phyloP scores from a whole-genome alignment of 2,329 filamentous ascomycete species.

The Coniochaeta prunicola region DNA sequence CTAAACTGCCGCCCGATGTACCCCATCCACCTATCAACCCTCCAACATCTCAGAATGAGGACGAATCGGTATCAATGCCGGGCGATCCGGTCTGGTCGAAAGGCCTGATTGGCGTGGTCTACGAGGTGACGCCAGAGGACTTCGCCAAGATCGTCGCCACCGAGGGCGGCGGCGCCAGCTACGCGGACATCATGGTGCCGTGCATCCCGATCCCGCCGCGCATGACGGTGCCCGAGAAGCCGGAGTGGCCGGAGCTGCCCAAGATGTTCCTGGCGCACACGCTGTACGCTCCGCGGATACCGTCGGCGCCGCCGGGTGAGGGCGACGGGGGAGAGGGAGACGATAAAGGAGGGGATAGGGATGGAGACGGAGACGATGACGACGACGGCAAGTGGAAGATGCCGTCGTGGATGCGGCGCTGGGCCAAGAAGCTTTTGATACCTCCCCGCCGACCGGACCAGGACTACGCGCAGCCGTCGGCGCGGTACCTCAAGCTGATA shows the following conservation, averaged over 20 bases:
- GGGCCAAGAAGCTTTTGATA: conserved; percentile 38
- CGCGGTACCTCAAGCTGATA: conserved; percentile 76
- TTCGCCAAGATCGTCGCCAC: conserved; percentile 83
- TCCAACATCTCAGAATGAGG: not conserved
- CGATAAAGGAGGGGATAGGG: conserved; percentile 1
- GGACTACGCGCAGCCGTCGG: conserved; percentile 73
- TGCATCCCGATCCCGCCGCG: conserved; percentile 62
- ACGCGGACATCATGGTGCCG: conserved; percentile 73
- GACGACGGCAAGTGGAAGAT: conserved; percentile 5
- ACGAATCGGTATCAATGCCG: not conserved
- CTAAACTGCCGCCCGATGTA: conserved; percentile 21
- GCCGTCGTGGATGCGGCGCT: conserved; percentile 23
- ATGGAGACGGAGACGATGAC: conserved; percentile 9
- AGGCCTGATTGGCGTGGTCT: conserved; percentile 85
- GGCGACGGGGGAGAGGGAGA: conserved; percentile 10
- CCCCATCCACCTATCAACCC: conserved; percentile 14
- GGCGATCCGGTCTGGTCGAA: conserved; percentile 62
- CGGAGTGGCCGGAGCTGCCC: conserved; percentile 43
- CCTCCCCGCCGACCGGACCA: conserved; percentile 51
- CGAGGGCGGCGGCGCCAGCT: conserved; percentile 80
- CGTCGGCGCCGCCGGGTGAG: conserved; percentile 25
- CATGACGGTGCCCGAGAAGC: conserved; percentile 55
- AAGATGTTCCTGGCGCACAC: conserved; percentile 76
- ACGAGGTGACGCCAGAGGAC: conserved; percentile 80
- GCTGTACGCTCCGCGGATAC: conserved; percentile 60